Base-by-base conservation (phyloP, 2,329 filamentous ascomycete genomes). In the Botryosphaeria dothidea region DNA sequence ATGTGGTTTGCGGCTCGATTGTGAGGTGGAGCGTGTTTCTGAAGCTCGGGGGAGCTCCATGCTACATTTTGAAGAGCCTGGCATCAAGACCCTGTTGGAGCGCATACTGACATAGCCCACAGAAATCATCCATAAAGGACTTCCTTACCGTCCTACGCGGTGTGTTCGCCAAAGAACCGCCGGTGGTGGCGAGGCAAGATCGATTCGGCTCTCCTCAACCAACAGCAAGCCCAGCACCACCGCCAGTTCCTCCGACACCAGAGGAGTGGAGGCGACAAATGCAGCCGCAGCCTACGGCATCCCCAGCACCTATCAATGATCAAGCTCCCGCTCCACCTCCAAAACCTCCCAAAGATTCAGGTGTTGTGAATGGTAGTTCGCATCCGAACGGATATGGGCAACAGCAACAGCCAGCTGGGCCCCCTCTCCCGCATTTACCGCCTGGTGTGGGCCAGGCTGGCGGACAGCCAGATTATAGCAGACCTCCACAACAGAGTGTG, bases 81-180 rank as follows among this genome's bases (percentile, higher is more conserved):
- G 56, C 21, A 19, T 21, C 21, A 8, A 19, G 19, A n/a, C 34
- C 31, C n/a, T 49, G 31, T 11, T 41, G 21, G 27, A 19, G 49
- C 21, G 19, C 1, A 23, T 23, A 15, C 43, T 62, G 43, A 51
- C 34, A 8, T 48, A n/a, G 41, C 19, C n/a, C 9, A 57, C 72
- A 85, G 92, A 94, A 92, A 82, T 96, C 92, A 0, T 93, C 88
- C 34, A 81, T 97, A 2, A 81, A 90, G 46, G 93, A 97, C 73
- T 92, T 98, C 65, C 80, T 98, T 2, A 88, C 87, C 17, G 90
- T 96, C 29, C 80, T 99, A 3, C 86, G 90, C 69, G 92, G 95
- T 62, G 84, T 98, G 23, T 99, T 99, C 74, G 90, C 93, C 41
- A 96, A 96, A 78, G 95, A 99, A 72, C 95, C 95, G 8, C 95